Percentiles rank a stretch among this genome's conserved stretches.
These are phyloP conservation scores for Monilinia laxa DNA, from an alignment of 2,329 filamentous ascomycete genomes.

Conservation along the genomic window DNA sequence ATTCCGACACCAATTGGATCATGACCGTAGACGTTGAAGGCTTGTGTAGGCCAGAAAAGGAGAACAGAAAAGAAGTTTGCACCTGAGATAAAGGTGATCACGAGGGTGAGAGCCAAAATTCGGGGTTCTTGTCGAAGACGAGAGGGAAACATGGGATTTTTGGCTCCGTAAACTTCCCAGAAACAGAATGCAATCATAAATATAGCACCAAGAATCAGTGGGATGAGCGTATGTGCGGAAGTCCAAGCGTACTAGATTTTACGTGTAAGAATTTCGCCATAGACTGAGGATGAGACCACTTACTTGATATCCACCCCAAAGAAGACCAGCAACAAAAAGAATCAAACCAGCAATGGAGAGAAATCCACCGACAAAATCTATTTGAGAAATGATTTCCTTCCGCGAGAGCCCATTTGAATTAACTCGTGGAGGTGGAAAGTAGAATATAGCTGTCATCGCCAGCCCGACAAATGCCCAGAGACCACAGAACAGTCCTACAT, in stretches of 20 bases:
- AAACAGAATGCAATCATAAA: slow-evolving; percentile 51
- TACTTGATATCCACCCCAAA: slow-evolving; percentile 55
- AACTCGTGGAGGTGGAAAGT: slow-evolving; percentile 52
- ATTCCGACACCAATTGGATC: slow-evolving; percentile 63
- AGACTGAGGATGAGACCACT: background rate
- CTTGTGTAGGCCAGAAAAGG: slow-evolving; percentile 60
- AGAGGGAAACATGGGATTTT: slow-evolving; percentile 47
- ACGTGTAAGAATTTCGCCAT: slow-evolving; percentile 42
- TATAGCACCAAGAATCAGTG: slow-evolving; percentile 51
- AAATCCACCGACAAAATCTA: slow-evolving; percentile 53
- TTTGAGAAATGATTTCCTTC: slow-evolving; percentile 45
- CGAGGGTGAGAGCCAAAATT: slow-evolving; percentile 51
- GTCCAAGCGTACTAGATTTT: slow-evolving; percentile 59
- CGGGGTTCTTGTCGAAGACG: slow-evolving; percentile 55
- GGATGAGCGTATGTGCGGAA: slow-evolving; percentile 54
- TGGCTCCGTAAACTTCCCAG: slow-evolving; percentile 53
- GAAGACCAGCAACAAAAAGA: slow-evolving; percentile 51
- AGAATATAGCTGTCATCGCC: slow-evolving; percentile 51
- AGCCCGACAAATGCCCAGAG: slow-evolving; percentile 54
- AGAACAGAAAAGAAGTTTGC: slow-evolving; percentile 49
- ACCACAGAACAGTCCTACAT: slow-evolving; percentile 52
- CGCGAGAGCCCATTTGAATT: slow-evolving; percentile 43
- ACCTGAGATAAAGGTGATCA: slow-evolving; percentile 60
- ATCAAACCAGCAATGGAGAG: slow-evolving; percentile 51
- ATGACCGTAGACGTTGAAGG: slow-evolving; percentile 64